Evolutionary conservation across 192 early-diverging fungal species (phyloP), one percentile per base, ranked within the genome.

Genomic region (Obelidium mucronatum): DNA sequence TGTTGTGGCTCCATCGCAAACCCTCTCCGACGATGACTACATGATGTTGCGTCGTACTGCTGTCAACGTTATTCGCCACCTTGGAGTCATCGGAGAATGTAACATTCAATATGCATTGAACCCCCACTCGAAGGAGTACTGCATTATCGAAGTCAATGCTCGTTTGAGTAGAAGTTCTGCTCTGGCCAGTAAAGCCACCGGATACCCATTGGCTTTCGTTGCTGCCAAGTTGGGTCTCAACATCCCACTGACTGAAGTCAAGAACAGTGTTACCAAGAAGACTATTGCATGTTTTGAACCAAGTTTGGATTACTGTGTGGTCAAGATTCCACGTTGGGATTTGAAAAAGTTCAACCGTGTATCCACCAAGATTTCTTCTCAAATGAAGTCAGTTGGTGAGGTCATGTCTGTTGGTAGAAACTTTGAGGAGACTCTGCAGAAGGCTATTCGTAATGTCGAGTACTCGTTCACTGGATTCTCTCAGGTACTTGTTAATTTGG

Each of bases 81-180:
- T 99, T 63, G 97, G 97, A 70, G 97, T 99, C 1, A 90, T 99
- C n/a, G 97, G 97, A 71, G 97, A 99, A 86, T 99, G 97, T 87
- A 99, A 99, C 83, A 94, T 99, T 74, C 97, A 99, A 85, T 99
- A 99, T 79, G 96, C 96, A 30, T 88, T 99, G 51, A 97, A 97
- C 86, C 97, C 97, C 19, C 79, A 92, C 60, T 92, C 90, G 66
- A 91, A 93, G 83, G 97, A 99, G 83, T 99, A 97, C 86, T 93
- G 93, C 84, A 94, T 99, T 77, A 99, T 99, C 75, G 97, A 99
- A 87, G 96, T 99, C 78, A 99, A 99, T 78, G 97, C 97, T 30
- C 94, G 97, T 67, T 85, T 99, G 30, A 94, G 93, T 73, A 90
- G 97, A 78, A 92, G 90, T 66, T 94, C 94, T 22, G 97, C 97